Base-by-base conservation (phyloP, 1,284 basidiomycete species). In the Melampsora americana region DNA sequence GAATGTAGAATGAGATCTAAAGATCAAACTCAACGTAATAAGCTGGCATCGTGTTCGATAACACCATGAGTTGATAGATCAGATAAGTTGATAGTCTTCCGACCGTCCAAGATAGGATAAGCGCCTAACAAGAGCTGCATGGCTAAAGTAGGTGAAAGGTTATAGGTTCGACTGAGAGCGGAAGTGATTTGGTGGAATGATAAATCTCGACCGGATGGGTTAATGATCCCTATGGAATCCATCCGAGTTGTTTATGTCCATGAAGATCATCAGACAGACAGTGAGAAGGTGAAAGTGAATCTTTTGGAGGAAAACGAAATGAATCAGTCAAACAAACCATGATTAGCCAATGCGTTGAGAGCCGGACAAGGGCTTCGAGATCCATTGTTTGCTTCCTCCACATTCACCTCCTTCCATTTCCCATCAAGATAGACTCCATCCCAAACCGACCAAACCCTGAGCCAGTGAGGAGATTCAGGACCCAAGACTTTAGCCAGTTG, bases 111-210 rank as follows among this genome's bases (percentile, higher is more conserved):
- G 35, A 79, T 53, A 6, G 69, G 67, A 44, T 62, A 69, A 61
- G 78, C 77, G 4, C 78, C 75, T 20, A 69, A 53, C 20, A 78
- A 39, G 32, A 79, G 70, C 60, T 79, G 79, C 39, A 78, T 71
- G 39, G 78, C 75, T 26, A 79, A n/a, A 1, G 79, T 77, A 30
- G 78, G 78, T 5, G 71, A 32, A 35, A 79, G 79, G 35, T 79
- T 79, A 75, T 79, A 79, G 14, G 78, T 44, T 39, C 77, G 30
- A 28, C 35, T 44, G 14, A 78, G 39, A 0, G 75, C 71, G 11
- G 69, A 64, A 4, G 69, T 30, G 46, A 79, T 62, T 50, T 77
- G 66, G 9, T 28, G 18, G 18, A 75, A 74, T 6, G 76, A 78
- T 50, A 79, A 70, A 74, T 77, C 66, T 30, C 77, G 35, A 11